Evolutionary conservation across 2,329 filamentous ascomycete genomes (phyloP).

Genomic region (Fusarium odoratissimum): DNA sequence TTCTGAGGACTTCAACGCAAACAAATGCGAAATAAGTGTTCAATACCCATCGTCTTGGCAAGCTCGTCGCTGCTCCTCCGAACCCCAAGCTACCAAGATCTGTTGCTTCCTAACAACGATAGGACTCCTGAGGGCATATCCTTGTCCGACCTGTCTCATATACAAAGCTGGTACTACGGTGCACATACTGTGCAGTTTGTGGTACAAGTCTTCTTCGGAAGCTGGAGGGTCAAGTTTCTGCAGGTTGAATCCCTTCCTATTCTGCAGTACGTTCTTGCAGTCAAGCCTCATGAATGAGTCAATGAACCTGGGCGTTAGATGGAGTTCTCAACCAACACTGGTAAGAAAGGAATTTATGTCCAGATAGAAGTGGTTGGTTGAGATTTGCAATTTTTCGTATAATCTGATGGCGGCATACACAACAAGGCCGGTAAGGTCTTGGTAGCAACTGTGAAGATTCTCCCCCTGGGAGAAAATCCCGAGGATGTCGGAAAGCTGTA

Average conservation of each 20-base stretch:
- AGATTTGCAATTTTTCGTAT: slow-evolving; percentile 54
- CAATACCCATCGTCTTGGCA: slow-evolving; percentile 46
- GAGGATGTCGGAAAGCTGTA: slow-evolving; percentile 46
- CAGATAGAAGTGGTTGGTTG: slow-evolving; percentile 54
- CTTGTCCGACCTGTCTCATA: slow-evolving; percentile 52
- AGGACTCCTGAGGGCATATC: slow-evolving; percentile 49
- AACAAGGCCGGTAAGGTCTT: slow-evolving; percentile 44
- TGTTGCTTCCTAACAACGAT: slow-evolving; percentile 52
- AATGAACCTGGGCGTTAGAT: slow-evolving; percentile 47
- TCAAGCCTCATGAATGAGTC: slow-evolving; percentile 48
- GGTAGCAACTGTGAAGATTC: slow-evolving; percentile 37
- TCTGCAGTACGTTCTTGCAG: slow-evolving; percentile 53
- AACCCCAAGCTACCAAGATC: slow-evolving; percentile 54
- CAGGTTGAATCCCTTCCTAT: slow-evolving; percentile 51
- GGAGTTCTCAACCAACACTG: slow-evolving; percentile 40
- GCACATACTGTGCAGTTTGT: slow-evolving; percentile 50
- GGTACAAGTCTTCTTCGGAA: slow-evolving; percentile 47
- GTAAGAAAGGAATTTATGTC: slow-evolving; percentile 49
- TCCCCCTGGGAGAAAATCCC: slow-evolving; percentile 46
- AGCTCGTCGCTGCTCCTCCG: slow-evolving; percentile 46
- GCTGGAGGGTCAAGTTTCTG: slow-evolving; percentile 49
- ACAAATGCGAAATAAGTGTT: slow-evolving; percentile 48
- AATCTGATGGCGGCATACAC: slow-evolving; percentile 52
- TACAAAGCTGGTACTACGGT: slow-evolving; percentile 52
- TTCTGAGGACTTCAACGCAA: slow-evolving; percentile 31